Base-by-base conservation (phyloP, 805 yeast species). In the Barnettozyma siamensis region DNA sequence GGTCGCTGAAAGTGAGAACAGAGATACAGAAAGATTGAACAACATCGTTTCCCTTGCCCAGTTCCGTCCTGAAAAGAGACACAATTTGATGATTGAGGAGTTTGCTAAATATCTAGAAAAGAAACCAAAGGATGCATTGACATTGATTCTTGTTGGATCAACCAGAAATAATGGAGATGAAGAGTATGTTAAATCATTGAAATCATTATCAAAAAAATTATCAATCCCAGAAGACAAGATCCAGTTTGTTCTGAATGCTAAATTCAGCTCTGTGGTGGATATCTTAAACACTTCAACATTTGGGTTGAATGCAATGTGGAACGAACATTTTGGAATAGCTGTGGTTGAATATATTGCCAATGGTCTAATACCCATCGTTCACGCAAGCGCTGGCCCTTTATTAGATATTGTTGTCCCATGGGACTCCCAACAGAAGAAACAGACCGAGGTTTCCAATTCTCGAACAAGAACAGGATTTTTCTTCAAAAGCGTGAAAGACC, bases 261-360 rank as follows among this genome's bases (percentile, higher is more conserved):
- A 87, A 9, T 86, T 86, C 65, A 70, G 67, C 2, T 72, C 69
- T 15, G 79, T 94, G 12, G 65, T 76, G 39, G 55, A 64, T 23
- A 70, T 76, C 40, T 66, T 94, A 27, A 53, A 65, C 11, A 64
- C 60, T 12, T 75, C 88, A 3, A 75, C 79, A 20, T 79, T 77
- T 54, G 99, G 99, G 5, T 67, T 93, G 31, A 91, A 93, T 55
- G 88, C 95, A 24, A 93, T 93, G 99, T 93, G 99, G 99, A 93
- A 93, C 63, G 99, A 93, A 66, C 99, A 93, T 66, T 93, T 93
- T 61, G 99, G 99, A 16, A 93, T 93, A 54, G 91, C 96, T 1
- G 91, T 93, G 5, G 99, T 93, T 7, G 99, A 93, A 62, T 87
- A 88, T 58, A 69, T 85, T 65, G 81, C 91, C 2, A 75, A 84